Conservation (phyloP, 208 protist species). For the Naegleria fowleri region DNA sequence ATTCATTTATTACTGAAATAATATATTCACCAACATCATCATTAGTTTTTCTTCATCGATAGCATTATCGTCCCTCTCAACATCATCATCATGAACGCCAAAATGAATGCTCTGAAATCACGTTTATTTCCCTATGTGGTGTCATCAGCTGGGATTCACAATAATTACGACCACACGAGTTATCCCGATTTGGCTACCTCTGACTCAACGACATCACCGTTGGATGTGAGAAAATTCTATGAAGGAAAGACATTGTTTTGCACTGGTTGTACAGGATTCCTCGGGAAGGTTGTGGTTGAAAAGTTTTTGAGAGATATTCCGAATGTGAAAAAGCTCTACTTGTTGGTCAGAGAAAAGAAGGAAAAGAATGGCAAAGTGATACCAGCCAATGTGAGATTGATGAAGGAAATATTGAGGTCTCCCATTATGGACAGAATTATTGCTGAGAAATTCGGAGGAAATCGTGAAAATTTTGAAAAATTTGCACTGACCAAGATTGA, state of each 20-base stretch:
- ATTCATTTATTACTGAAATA: no score
- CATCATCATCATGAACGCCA: no score
- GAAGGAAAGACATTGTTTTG: slow-evolving; percentile 60
- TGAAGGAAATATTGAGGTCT: not conserved
- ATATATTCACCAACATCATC: no score
- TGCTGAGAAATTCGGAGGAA: not conserved
- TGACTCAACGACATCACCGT: no score
- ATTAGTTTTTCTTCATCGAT: no score
- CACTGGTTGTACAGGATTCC: slow-evolving; percentile 71
- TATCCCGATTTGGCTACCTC: no score
- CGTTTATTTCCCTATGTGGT: no score
- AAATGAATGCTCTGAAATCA: no score
- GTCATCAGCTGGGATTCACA: no score
- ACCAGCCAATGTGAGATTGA: not conserved
- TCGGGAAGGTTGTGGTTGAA: slow-evolving; percentile 71
- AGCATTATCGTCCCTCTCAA: no score
- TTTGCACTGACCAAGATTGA: not conserved
- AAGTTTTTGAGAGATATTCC: slow-evolving; percentile 69
- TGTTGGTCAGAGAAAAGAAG: slow-evolving; percentile 64
- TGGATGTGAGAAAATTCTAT: slow-evolving; percentile 53
- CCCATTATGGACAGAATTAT: not conserved
- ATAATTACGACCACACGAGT: no score
- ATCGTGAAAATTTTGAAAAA: not conserved
- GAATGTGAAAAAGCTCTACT: slow-evolving; percentile 60
- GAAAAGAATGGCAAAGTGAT: slow-evolving; percentile 31